Conservation (phyloP, 805 yeast genomes). For the Metschnikowia matae region DNA sequence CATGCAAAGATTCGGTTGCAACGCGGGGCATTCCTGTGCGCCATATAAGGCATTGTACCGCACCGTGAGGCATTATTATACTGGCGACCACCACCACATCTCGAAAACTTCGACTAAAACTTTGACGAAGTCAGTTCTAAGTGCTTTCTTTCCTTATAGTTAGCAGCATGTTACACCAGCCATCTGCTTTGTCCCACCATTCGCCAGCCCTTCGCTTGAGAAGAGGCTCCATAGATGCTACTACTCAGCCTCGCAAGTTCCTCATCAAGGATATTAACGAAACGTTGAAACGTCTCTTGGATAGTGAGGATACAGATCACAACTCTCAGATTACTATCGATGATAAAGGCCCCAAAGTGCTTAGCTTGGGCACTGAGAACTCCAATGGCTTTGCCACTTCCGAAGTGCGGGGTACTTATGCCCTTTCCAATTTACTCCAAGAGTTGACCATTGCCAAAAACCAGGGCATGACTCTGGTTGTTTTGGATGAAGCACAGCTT, state of each 20-base stretch:
- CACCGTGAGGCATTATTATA: no score
- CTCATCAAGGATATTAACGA: slow-evolving; percentile 71
- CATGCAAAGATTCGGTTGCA: background rate
- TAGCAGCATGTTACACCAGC: background rate
- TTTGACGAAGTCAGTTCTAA: no score
- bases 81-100: no score
- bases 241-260: slow-evolving; percentile 44
- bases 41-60: background rate
- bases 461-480: slow-evolving; percentile 71
- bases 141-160: background rate
- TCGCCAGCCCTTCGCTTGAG: background rate
- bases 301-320: slow-evolving; percentile 79
- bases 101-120: no score
- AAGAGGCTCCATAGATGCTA: slow-evolving; percentile 2
- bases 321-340: slow-evolving; percentile 83
- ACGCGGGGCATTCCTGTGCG: background rate
- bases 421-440: slow-evolving; percentile 80
- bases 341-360: slow-evolving; percentile 80
- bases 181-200: background rate
- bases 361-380: slow-evolving; percentile 75
- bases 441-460: slow-evolving; percentile 84
- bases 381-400: slow-evolving; percentile 69
- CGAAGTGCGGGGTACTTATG: slow-evolving; percentile 82
- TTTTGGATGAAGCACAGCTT: slow-evolving; percentile 76
- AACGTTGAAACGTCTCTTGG: slow-evolving; percentile 64